Conservation (phyloP, 2,329 filamentous ascomycete genomes). For the Ceratocystis cubensis region DNA sequence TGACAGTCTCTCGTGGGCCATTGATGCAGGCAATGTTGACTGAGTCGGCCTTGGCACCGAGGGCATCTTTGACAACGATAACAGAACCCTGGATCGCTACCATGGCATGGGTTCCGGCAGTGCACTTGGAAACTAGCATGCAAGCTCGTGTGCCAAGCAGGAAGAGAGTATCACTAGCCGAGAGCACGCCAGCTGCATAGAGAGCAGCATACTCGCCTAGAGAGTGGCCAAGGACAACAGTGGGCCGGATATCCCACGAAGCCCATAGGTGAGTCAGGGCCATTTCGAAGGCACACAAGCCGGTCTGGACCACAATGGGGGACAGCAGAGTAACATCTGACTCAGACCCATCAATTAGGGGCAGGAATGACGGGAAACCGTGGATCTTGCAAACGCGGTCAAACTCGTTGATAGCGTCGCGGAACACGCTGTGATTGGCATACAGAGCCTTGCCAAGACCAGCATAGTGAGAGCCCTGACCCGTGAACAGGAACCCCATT, state of each 20-base stretch:
- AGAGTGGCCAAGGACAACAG: slow-evolving; percentile 48
- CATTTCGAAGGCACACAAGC: slow-evolving; percentile 44
- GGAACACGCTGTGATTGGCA: slow-evolving; percentile 36
- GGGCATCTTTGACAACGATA: slow-evolving; percentile 41
- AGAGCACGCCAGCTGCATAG: slow-evolving; percentile 56
- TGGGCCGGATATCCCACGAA: slow-evolving; percentile 44
- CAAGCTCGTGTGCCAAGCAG: slow-evolving; percentile 56
- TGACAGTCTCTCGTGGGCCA: slow-evolving; percentile 59
- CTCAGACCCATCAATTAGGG: slow-evolving; percentile 32
- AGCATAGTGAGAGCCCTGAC: slow-evolving; percentile 44
- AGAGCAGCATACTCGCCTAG: slow-evolving; percentile 64
- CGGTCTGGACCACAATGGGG: slow-evolving; percentile 42
- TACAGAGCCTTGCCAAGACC: slow-evolving; percentile 41
- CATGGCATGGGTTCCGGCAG: slow-evolving; percentile 51
- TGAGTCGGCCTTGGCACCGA: slow-evolving; percentile 31
- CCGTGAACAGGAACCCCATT: slow-evolving; percentile 43
- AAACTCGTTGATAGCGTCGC: slow-evolving; percentile 44
- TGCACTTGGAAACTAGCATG: slow-evolving; percentile 53
- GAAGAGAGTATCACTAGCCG: slow-evolving; percentile 57
- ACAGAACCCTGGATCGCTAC: slow-evolving; percentile 37
- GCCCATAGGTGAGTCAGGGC: slow-evolving; percentile 43
- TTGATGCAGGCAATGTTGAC: slow-evolving; percentile 60
- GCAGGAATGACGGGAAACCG: slow-evolving; percentile 44
- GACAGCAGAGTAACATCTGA: slow-evolving; percentile 36
- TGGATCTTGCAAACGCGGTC: slow-evolving; percentile 39